phyloP scores from a whole-genome alignment of 1,284 basidiomycete genomes.

The Cryptococcus sp. region DNA sequence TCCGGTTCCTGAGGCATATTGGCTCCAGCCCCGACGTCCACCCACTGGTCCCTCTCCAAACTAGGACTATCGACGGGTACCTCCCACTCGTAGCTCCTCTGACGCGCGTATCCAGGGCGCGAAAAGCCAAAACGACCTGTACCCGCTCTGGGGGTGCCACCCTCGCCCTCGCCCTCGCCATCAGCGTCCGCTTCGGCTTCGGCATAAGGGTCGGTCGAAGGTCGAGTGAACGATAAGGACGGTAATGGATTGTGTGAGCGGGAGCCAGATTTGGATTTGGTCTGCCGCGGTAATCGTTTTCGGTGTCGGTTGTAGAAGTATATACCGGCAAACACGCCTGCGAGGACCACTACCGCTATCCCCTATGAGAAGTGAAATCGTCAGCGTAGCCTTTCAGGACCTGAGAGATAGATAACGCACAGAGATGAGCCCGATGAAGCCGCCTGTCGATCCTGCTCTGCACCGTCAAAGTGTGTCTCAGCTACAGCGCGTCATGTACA shows the following conservation, averaged over 20 bases:
- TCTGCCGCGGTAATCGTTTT: constrained; percentile 6
- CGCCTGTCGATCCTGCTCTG: constrained; percentile 24
- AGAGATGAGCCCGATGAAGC: constrained; percentile 23
- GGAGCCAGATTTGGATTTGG: not conserved
- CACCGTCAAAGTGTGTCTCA: not conserved
- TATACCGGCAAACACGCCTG: constrained; percentile 15
- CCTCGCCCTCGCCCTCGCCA: not conserved
- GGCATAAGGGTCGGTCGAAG: constrained; percentile 23
- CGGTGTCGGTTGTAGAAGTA: constrained; percentile 20
- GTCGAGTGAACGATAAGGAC: constrained; percentile 18
- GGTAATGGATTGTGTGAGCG: constrained; percentile 11
- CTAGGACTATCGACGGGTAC: constrained; percentile 1
- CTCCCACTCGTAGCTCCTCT: constrained; percentile 24
- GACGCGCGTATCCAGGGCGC: constrained; percentile 17
- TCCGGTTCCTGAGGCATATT: constrained; percentile 12
- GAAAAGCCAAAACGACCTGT: constrained; percentile 10
- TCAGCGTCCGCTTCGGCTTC: not conserved
- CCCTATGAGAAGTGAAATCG: constrained; percentile 8
- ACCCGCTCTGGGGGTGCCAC: too few relatives aligned
- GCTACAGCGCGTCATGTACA: not conserved
- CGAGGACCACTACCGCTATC: constrained; percentile 11
- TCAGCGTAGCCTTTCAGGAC: not conserved
- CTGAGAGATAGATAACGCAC: not conserved
- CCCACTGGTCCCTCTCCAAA: constrained; percentile 1
- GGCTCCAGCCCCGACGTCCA: constrained; percentile 10